Conservation (phyloP, 768 basidiomycete species). For the Cystobasidium tubakii region DNA sequence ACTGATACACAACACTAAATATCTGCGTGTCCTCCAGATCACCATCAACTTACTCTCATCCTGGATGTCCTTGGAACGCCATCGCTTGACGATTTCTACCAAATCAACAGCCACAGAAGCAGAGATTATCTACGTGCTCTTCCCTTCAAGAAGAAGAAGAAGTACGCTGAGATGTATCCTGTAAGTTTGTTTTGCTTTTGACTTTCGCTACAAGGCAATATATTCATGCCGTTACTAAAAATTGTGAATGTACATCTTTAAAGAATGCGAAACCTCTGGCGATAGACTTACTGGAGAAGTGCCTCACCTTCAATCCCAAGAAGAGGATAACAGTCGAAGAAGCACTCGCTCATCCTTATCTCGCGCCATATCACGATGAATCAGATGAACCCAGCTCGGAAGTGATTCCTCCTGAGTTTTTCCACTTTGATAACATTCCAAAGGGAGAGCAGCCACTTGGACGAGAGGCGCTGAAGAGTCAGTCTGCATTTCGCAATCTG, state of each 20-base stretch:
- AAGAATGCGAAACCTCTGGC: slow-evolving; percentile 54
- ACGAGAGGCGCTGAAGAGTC: slow-evolving; percentile 50
- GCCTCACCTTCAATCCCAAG: slow-evolving; percentile 92
- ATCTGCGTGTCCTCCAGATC: slow-evolving; percentile 56
- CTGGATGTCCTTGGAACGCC: slow-evolving; percentile 96
- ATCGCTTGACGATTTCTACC: slow-evolving; percentile 93
- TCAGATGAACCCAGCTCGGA: slow-evolving; percentile 77
- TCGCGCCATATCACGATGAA: slow-evolving; percentile 51
- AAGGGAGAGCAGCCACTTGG: slow-evolving; percentile 50
- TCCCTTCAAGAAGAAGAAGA: slow-evolving; percentile 81
- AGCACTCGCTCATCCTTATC: slow-evolving; percentile 74
- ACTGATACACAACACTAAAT: background rate
- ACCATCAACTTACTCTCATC: slow-evolving; percentile 91
- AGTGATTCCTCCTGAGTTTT: slow-evolving; percentile 50
- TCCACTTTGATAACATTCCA: slow-evolving; percentile 49
- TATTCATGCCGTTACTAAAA: too few relatives aligned
- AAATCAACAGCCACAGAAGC: slow-evolving; percentile 83
- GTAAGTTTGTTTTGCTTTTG: background rate
- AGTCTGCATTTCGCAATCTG: background rate
- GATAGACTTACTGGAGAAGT: slow-evolving; percentile 66
- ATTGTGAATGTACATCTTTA: slow-evolving; percentile 64
- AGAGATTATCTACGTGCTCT: slow-evolving; percentile 91
- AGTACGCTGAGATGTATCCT: slow-evolving; percentile 79
- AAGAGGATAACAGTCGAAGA: slow-evolving; percentile 92
- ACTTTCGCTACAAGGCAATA: too few relatives aligned